These are phyloP conservation scores for Rhododendron mucronatum DNA, from an alignment of 148 eudicot genomes.

Conservation along the genomic window DNA sequence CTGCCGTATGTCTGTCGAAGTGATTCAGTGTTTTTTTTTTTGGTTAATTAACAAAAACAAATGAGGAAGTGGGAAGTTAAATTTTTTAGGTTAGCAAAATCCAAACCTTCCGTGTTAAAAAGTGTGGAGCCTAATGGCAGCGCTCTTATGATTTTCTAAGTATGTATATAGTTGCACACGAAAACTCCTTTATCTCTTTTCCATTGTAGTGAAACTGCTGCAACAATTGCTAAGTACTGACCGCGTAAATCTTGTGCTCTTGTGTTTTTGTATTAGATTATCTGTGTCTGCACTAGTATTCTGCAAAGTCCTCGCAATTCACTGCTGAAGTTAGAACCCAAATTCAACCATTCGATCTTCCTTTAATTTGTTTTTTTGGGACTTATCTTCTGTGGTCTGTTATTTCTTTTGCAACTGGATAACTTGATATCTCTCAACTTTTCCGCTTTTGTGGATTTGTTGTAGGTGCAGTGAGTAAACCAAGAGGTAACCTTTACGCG, in stretches of 20 bases:
- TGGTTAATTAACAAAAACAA: not conserved
- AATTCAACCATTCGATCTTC: not conserved
- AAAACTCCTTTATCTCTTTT: not conserved
- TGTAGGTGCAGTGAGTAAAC: slow-evolving; percentile 10
- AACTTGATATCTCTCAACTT: not conserved
- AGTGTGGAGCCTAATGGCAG: not conserved
- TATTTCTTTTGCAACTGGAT: not conserved
- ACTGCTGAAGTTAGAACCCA: not conserved
- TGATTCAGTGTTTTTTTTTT: not conserved
- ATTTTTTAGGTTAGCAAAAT: not conserved
- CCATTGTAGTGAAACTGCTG: not conserved
- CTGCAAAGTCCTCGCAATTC: not conserved
- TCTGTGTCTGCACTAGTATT: not conserved
- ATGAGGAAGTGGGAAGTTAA: not conserved
- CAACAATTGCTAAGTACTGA: not conserved
- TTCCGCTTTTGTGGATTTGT: not conserved
- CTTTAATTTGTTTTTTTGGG: not conserved
- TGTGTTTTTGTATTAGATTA: not conserved
- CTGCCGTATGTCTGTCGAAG: not conserved
- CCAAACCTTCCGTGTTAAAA: not conserved
- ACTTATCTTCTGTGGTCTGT: not conserved
- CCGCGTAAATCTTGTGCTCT: not conserved
- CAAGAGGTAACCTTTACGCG: not conserved
- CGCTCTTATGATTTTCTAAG: not conserved
- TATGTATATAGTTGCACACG: not conserved